These are phyloP conservation scores for Laguncularia racemosa DNA, from an alignment of 345 rosid species.

Conservation along the genomic window DNA sequence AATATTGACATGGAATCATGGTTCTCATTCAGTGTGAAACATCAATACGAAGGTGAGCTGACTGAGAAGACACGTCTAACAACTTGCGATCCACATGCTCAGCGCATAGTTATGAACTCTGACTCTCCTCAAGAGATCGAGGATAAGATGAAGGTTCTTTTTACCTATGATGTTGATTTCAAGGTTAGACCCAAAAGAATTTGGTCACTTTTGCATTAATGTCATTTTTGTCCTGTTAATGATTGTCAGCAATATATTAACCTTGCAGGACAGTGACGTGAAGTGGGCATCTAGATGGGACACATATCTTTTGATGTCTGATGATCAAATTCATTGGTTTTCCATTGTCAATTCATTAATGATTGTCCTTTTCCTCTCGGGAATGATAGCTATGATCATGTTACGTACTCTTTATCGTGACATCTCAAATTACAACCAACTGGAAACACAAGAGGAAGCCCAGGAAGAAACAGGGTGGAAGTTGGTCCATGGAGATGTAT, in stretches of 20 bases:
- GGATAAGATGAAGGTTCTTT: constrained; percentile 60
- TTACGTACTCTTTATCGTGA: constrained; percentile 82
- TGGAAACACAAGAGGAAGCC: constrained; percentile 93
- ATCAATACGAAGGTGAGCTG: constrained; percentile 75
- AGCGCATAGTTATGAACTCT: constrained; percentile 65
- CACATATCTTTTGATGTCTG: constrained; percentile 86
- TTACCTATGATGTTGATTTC: constrained; percentile 85
- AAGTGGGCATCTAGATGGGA: constrained; percentile 99
- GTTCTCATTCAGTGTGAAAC: constrained; percentile 46
- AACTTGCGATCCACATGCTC: constrained; percentile 83
- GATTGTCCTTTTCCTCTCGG: constrained; percentile 94
- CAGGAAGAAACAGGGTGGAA: constrained; percentile 97
- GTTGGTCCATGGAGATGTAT: constrained; percentile 90
- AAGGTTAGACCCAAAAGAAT: constrained; percentile 31
- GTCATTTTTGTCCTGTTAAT: not conserved
- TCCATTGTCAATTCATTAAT: constrained; percentile 86
- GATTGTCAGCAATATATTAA: constrained; percentile 1
- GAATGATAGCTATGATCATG: constrained; percentile 99
- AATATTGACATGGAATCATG: no score
- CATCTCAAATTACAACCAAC: constrained; percentile 87
- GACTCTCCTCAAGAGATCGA: constrained; percentile 82
- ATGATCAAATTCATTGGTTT: constrained; percentile 96
- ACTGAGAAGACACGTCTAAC: constrained; percentile 54
- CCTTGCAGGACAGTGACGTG: constrained; percentile 67
- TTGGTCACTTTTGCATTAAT: not conserved